Percentiles rank a stretch among this genome's conserved stretches.
phyloP scores from a whole-genome alignment of 768 basidiomycete species.

The Amanita rubescens region DNA sequence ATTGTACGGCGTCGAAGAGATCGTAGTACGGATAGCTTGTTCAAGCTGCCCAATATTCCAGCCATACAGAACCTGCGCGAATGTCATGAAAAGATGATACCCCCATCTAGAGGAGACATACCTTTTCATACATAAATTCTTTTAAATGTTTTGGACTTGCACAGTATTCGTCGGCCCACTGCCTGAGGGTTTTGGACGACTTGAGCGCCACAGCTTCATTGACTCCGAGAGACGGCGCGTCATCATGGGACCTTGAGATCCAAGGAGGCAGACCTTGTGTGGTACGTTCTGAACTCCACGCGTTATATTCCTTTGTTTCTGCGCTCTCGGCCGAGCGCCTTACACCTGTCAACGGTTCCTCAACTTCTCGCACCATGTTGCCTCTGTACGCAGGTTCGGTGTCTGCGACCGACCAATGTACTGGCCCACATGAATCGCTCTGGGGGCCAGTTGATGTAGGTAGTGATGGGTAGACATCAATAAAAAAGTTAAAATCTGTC shows the following conservation, averaged over 20 bases:
- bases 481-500: constrained; percentile 62
- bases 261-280: constrained; percentile 42
- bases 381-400: constrained; percentile 60
- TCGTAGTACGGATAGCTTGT: constrained; percentile 32
- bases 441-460: constrained; percentile 17
- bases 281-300: constrained; percentile 29
- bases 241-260: constrained; percentile 15
- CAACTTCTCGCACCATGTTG: constrained; percentile 50
- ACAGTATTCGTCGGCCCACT: constrained; percentile 84
- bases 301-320: constrained; percentile 31
- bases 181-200: constrained; percentile 55
- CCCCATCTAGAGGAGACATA: constrained; percentile 21
- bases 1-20: constrained; percentile 35
- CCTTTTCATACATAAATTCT: constrained; percentile 72
- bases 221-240: background rate
- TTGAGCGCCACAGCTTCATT: constrained; percentile 19
- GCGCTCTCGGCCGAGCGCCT: constrained; percentile 31
- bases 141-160: constrained; percentile 62
- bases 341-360: constrained; percentile 20
- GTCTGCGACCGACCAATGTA: constrained; percentile 60
- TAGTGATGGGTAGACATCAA: constrained; percentile 34
- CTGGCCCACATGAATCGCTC: constrained; percentile 28
- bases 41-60: constrained; percentile 41
- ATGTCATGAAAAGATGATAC: background rate
- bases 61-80: constrained; percentile 33